Percentiles rank a stretch among this genome's conserved stretches.
These are phyloP conservation scores for Cladosporium colombiae DNA, from an alignment of 2,329 filamentous ascomycete species.

Conservation along the genomic window DNA sequence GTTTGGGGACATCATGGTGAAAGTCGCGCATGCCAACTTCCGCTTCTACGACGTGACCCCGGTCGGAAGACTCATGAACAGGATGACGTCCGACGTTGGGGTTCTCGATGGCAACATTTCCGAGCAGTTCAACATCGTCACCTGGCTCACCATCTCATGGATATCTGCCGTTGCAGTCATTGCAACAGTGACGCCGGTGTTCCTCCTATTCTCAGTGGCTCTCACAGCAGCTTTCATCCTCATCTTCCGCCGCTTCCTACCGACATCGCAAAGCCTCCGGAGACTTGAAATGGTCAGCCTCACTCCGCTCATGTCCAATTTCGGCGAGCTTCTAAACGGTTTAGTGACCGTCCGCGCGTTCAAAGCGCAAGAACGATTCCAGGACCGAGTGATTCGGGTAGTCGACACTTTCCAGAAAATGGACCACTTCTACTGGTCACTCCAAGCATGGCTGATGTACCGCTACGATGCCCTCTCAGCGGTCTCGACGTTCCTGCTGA, in stretches of 20 bases:
- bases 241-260: constrained; percentile 76
- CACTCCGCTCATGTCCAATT: constrained; percentile 87
- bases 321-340: constrained; percentile 82
- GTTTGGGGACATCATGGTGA: constrained; percentile 70
- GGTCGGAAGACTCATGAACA: constrained; percentile 86
- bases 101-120: constrained; percentile 87
- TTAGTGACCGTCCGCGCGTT: constrained; percentile 86
- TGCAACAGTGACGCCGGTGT: constrained; percentile 72
- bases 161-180: constrained; percentile 74
- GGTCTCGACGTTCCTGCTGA: constrained; percentile 70
- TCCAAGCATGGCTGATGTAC: constrained; percentile 82
- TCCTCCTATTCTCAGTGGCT: constrained; percentile 69
- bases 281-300: constrained; percentile 87
- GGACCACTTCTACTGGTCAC: constrained; percentile 91
- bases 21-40: constrained; percentile 78
- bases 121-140: constrained; percentile 68
- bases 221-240: constrained; percentile 70
- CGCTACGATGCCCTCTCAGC: constrained; percentile 75
- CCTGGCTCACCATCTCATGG: constrained; percentile 71
- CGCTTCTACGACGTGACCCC: constrained; percentile 90
- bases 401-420: constrained; percentile 91
- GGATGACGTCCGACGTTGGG: constrained; percentile 85
- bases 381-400: constrained; percentile 74
- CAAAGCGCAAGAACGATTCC: constrained; percentile 74
- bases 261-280: constrained; percentile 78